A percentile compares a stretch with the other conserved stretches of the same genome.
These are phyloP conservation scores for Saxispiralis lemnorum DNA, from an alignment of 495 filamentous ascomycete genomes.

Conservation along the genomic window DNA sequence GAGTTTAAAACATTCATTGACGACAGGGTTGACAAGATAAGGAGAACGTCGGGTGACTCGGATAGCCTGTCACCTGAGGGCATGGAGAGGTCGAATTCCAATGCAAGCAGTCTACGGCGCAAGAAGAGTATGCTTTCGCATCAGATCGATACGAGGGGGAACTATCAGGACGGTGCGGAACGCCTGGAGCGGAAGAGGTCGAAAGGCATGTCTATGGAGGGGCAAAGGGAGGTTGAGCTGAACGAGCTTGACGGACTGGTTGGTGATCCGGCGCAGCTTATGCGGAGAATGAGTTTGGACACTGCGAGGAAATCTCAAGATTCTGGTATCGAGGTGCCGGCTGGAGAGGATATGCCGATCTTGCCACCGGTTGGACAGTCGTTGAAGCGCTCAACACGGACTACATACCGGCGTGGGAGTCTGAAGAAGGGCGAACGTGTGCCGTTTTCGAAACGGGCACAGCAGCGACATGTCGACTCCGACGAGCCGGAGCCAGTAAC, in stretches of 20 bases:
- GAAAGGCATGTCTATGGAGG: slow-evolving; percentile 27
- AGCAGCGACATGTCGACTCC: slow-evolving; percentile 5
- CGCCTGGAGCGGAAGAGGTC: slow-evolving; percentile 62
- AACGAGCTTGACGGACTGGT: slow-evolving; percentile 62
- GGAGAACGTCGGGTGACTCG: slow-evolving; percentile 58
- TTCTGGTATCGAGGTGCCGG: slow-evolving; percentile 27
- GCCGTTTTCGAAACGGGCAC: slow-evolving; percentile 56
- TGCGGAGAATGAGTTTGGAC: slow-evolving; percentile 48
- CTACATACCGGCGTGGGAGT: slow-evolving; percentile 80
- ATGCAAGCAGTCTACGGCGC: slow-evolving; percentile 41
- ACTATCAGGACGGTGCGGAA: slow-evolving; percentile 78
- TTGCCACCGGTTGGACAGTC: slow-evolving; percentile 60
- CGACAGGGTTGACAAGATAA: slow-evolving; percentile 74
- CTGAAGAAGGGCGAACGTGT: slow-evolving; percentile 58
- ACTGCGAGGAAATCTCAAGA: slow-evolving; percentile 21
- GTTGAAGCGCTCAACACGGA: slow-evolving; percentile 75
- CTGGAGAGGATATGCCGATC: slow-evolving; percentile 75
- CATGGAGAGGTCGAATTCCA: slow-evolving; percentile 41
- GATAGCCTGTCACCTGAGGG: slow-evolving; percentile 48
- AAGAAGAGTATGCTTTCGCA: slow-evolving; percentile 93
- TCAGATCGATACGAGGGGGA: slow-evolving; percentile 61
- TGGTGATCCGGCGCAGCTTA: slow-evolving; percentile 54
- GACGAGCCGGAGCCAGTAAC: slow-evolving; percentile 35
- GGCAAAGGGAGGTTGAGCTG: slow-evolving; percentile 24
- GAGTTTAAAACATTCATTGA: slow-evolving; percentile 96